Conservation (phyloP, 2,329 filamentous ascomycete genomes). For the Emergomyces pasteurianus region DNA sequence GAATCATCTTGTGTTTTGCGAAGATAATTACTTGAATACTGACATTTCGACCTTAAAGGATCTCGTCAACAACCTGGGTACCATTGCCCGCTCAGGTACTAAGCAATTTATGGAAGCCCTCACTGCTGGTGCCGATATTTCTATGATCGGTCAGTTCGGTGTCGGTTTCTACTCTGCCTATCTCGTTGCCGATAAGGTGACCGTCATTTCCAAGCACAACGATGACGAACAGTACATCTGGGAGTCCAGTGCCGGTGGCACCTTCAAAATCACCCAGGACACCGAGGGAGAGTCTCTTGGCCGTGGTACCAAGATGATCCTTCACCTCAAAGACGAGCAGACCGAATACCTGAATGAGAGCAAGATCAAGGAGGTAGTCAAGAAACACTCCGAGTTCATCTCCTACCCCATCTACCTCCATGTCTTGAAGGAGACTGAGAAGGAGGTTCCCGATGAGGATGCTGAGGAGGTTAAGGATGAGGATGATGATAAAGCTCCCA, state of each 20-base stretch:
- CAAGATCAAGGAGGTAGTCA: constrained; percentile 99
- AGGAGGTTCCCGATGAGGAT: constrained; percentile 93
- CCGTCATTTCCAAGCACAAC: constrained; percentile 96
- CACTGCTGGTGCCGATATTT: constrained; percentile 95
- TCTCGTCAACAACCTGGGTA: constrained; percentile 99
- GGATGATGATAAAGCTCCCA: constrained; percentile 84
- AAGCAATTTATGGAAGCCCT: constrained; percentile 99
- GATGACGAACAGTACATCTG: constrained; percentile 99
- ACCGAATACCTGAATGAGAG: constrained; percentile 94
- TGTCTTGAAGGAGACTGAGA: constrained; percentile 98
- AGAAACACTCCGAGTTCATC: constrained; percentile 99
- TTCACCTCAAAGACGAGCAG: constrained; percentile 99
- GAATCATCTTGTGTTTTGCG: not conserved
- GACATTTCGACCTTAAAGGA: constrained; percentile 46
- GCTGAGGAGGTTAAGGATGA: constrained; percentile 52
- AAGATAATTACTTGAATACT: constrained; percentile 16
- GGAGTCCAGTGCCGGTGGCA: constrained; percentile 95
- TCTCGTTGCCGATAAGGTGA: constrained; percentile 94
- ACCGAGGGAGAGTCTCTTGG: constrained; percentile 83
- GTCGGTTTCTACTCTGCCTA: constrained; percentile 99
- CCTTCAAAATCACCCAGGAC: constrained; percentile 85
- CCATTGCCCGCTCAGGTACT: constrained; percentile 96
- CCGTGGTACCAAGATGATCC: constrained; percentile 94
- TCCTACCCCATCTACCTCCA: constrained; percentile 99
- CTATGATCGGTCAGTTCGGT: constrained; percentile 99